Base-by-base conservation (phyloP, 2,329 filamentous ascomycete genomes). In the Parastagonospora nodorum region DNA sequence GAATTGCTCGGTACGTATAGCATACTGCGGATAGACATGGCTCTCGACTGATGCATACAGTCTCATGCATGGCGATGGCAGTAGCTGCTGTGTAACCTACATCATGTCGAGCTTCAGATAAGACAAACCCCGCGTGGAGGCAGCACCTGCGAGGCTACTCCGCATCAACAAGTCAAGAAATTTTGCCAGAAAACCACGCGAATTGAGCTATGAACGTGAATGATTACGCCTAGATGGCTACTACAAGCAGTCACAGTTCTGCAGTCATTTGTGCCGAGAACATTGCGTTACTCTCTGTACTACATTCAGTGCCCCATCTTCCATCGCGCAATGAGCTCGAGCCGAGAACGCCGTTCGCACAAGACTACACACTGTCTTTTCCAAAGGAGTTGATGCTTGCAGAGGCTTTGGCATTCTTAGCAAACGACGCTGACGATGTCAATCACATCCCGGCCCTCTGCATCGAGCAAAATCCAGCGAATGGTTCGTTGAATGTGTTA, bases 361-460 rank as follows among this genome's bases (percentile, higher is more conserved):
- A 38, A 7, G 36, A 10, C 8, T 51, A 51, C 42, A 14, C 29
- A 1, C 15, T 55, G n/a, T 35, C 48, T 3, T 15, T 55, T 8
- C 10, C 14, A 35, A 8, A 16, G n/a, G 48, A 51, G 30, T 27
- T 42, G 14, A 16, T 24, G n/a, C 30, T 51, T 14, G 48, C 35
- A 29, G 42, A 42, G 28, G 40, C 35, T 5, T 30, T 55, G 10
- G 45, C 52, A 32, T 55, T 51, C 38, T 39, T 55, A 42, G 45
- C 41, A 2, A 36, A 49, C 10, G 48, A 38, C 4, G 38, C 42
- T 24, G 28, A 49, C 38, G 45, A 55, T 33, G 28, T 45, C 2
- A 44, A 51, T 36, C 42, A 55, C 28, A 39, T 55, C 36, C 51
- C 51, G 15, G 52, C 52, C 14, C 16, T 55, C 14, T 55, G 52